A percentile compares a stretch with the other conserved stretches of the same genome.
phyloP scores from a whole-genome alignment of 805 yeast genomes.

The Starmera pachycereana region DNA sequence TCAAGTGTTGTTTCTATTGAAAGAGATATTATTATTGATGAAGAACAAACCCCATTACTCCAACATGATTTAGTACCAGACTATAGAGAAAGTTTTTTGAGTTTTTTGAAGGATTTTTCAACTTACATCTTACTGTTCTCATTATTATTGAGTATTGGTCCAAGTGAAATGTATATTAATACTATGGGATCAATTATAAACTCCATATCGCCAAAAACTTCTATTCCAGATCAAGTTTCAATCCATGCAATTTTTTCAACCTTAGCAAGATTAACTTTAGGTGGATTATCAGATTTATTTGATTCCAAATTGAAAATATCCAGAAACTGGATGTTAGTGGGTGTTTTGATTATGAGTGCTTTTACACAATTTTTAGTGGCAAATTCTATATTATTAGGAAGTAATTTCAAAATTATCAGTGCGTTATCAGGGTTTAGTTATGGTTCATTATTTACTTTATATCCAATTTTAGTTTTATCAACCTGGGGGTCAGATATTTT shows the following conservation, averaged over 20 bases:
- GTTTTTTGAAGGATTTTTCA: constrained; percentile 33
- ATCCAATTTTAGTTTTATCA: constrained; percentile 74
- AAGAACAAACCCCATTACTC: constrained; percentile 26
- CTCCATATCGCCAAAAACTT: constrained; percentile 11
- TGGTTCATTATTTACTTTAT: constrained; percentile 79
- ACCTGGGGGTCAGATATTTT: constrained; percentile 84
- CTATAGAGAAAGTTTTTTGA: constrained; percentile 11
- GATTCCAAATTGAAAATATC: constrained; percentile 18
- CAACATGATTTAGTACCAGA: constrained; percentile 18
- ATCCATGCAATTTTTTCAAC: constrained; percentile 63
- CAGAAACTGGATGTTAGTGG: constrained; percentile 21
- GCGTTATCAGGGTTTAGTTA: constrained; percentile 58
- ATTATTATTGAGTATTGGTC: constrained; percentile 65
- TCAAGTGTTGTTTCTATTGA: constrained; percentile 52
- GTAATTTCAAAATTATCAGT: constrained; percentile 24
- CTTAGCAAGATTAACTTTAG: constrained; percentile 51
- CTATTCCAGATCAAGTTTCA: constrained; percentile 41
- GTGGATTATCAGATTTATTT: constrained; percentile 57
- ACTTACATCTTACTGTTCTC: constrained; percentile 57
- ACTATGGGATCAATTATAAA: constrained; percentile 68
- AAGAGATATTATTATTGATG: constrained; percentile 16
- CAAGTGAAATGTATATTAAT: constrained; percentile 75
- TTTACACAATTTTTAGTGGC: constrained; percentile 25
- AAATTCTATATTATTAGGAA: constrained; percentile 10
- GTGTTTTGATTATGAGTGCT: constrained; percentile 24